Conservation (phyloP, 208 protist species). For the Acanthamoeba culbertsoni region DNA sequence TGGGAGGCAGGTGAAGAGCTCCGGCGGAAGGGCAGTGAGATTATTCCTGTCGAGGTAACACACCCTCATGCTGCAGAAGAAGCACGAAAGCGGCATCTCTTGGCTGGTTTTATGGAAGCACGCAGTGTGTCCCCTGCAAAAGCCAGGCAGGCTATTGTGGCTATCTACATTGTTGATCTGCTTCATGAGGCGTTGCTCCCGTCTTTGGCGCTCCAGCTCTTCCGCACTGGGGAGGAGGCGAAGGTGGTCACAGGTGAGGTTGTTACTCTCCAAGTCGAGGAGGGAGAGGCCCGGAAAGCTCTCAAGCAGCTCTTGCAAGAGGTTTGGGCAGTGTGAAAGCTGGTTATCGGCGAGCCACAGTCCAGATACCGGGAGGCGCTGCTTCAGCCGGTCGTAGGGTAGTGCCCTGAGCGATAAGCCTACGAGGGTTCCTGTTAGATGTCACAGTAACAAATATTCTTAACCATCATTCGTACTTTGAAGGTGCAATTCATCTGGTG, state of each 20-base stretch:
- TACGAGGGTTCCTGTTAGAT: neutral
- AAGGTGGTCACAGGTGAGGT: neutral
- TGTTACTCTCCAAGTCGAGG: neutral
- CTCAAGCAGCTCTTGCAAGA: constrained; percentile 13
- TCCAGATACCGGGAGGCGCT: neutral
- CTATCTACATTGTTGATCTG: neutral
- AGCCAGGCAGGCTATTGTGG: too few relatives aligned
- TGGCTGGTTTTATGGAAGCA: neutral
- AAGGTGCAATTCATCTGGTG: neutral
- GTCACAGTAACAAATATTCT: neutral
- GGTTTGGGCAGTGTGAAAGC: neutral
- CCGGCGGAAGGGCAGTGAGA: neutral
- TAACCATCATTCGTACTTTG: neutral
- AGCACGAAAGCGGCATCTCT: neutral
- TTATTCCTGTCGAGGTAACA: neutral
- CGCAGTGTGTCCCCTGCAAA: neutral
- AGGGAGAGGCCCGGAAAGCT: neutral
- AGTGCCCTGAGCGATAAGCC: neutral
- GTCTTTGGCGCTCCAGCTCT: neutral
- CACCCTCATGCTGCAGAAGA: constrained; percentile 32
- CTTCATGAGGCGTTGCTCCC: neutral
- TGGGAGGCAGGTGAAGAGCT: constrained; percentile 20
- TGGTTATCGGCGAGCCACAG: neutral
- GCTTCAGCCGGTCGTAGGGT: neutral
- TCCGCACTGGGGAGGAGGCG: neutral